Percentiles rank a stretch among this genome's conserved stretches.
These are phyloP conservation scores for Globisporangium paroecandrum DNA, from an alignment of 352 stramenopile genomes.

Conservation along the genomic window DNA sequence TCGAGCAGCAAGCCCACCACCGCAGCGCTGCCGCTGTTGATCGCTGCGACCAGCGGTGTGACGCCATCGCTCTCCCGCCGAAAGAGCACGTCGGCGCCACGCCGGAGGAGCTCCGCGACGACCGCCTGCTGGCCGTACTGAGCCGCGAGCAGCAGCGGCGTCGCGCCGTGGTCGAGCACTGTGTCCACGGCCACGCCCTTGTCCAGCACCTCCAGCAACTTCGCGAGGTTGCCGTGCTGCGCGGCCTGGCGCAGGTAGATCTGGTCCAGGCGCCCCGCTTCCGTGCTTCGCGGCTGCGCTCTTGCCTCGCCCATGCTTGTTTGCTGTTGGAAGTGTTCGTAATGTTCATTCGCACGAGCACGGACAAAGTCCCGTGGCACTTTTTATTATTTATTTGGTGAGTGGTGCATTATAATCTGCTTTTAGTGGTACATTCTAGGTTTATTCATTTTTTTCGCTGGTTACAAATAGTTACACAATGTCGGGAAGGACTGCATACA, in stretches of 20 bases:
- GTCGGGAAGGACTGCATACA: too few relatives aligned
- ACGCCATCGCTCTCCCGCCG: constrained; percentile 9
- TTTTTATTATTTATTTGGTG: too few relatives aligned
- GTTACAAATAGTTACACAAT: too few relatives aligned
- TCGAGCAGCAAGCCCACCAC: constrained; percentile 5
- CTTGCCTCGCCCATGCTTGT: neutral
- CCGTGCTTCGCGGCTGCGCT: neutral
- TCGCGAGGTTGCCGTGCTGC: constrained; percentile 4
- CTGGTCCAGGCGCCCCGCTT: constrained; percentile 4
- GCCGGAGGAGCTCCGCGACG: constrained; percentile 4
- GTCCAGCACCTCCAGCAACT: constrained; percentile 4
- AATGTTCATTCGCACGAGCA: too few relatives aligned
- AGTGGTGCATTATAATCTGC: too few relatives aligned
- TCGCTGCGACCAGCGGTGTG: constrained; percentile 8
- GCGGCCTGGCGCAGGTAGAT: constrained; percentile 9
- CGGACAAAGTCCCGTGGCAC: too few relatives aligned
- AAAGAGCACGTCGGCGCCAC: constrained; percentile 1
- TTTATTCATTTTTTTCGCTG: too few relatives aligned
- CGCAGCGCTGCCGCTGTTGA: constrained; percentile 5
- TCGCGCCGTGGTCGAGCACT: constrained; percentile 5
- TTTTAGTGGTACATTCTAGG: too few relatives aligned
- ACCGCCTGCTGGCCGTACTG: neutral
- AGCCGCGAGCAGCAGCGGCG: constrained; percentile 8
- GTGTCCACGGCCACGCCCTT: constrained; percentile 12
- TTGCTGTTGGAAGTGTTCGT: too few relatives aligned